Conservation (phyloP, 306 rosid species). For the Betula pendula region DNA sequence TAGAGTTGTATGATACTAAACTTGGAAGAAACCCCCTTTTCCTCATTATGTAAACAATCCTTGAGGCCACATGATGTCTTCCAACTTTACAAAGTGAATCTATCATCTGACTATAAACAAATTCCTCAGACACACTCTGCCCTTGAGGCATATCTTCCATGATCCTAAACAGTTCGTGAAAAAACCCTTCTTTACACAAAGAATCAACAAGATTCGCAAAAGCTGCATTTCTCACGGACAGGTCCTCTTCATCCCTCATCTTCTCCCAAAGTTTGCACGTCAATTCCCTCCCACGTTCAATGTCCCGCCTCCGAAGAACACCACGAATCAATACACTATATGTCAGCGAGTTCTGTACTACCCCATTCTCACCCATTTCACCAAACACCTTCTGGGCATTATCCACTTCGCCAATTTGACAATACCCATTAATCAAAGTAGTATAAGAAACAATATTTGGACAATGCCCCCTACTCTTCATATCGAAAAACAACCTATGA, state of each 20-base stretch:
- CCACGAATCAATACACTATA: slow-evolving; percentile 61
- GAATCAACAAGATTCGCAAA: slow-evolving; percentile 68
- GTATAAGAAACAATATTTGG: slow-evolving; percentile 77
- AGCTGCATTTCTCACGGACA: slow-evolving; percentile 50
- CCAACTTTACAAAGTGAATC: slow-evolving; percentile 81
- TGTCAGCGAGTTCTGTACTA: slow-evolving; percentile 56
- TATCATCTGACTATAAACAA: slow-evolving; percentile 65
- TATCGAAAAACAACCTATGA: slow-evolving; percentile 63
- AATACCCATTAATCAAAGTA: slow-evolving; percentile 69
- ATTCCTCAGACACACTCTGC: slow-evolving; percentile 49
- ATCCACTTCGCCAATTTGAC: slow-evolving; percentile 36
- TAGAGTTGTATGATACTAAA: slow-evolving; percentile 48
- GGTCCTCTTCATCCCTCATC: slow-evolving; percentile 51
- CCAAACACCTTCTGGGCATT: slow-evolving; percentile 69
- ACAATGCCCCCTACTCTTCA: slow-evolving; percentile 66
- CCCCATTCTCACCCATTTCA: slow-evolving; percentile 67
- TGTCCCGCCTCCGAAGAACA: slow-evolving; percentile 47
- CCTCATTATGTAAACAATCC: slow-evolving; percentile 78
- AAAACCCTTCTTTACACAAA: slow-evolving; percentile 63
- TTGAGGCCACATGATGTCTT: slow-evolving; percentile 68
- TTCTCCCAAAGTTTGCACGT: slow-evolving; percentile 62
- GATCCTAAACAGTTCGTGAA: slow-evolving; percentile 57
- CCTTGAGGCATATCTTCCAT: slow-evolving; percentile 69
- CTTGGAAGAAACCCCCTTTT: slow-evolving; percentile 62
- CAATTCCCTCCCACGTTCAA: slow-evolving; percentile 50